These are phyloP conservation scores for Chlorophyllum brunneum DNA, from an alignment of 768 basidiomycete species.

Conservation along the genomic window DNA sequence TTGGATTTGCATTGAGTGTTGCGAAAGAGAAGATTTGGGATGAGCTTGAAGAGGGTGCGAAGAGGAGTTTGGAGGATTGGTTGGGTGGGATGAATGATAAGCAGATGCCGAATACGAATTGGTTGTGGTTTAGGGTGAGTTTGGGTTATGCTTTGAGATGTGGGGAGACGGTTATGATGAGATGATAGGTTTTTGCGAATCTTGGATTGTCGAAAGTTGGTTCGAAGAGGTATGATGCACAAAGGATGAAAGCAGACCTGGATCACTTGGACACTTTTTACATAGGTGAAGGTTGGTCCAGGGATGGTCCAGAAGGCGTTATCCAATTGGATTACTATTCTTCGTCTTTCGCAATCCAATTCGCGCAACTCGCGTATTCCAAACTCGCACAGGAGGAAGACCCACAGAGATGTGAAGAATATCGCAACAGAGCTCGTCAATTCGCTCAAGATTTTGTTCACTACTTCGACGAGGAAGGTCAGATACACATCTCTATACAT, in stretches of 20 bases:
- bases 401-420: constrained; percentile 60
- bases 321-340: constrained; percentile 80
- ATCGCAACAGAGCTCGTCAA: constrained; percentile 53
- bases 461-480: constrained; percentile 73
- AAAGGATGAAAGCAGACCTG: constrained; percentile 68
- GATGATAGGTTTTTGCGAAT: constrained; percentile 63
- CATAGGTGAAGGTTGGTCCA: constrained; percentile 70
- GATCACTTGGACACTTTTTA: constrained; percentile 80
- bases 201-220: constrained; percentile 63
- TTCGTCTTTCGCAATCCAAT: constrained; percentile 77
- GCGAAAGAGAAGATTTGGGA: constrained; percentile 65
- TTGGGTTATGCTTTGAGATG: background rate
- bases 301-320: constrained; percentile 74
- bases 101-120: constrained; percentile 81
- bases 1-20: constrained; percentile 68
- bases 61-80: constrained; percentile 60
- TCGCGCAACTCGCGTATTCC: constrained; percentile 67
- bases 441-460: constrained; percentile 71
- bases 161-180: background rate
- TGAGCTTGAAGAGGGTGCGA: constrained; percentile 47
- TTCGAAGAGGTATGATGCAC: constrained; percentile 50
- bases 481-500: constrained; percentile 6
- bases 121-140: constrained; percentile 76
- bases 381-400: constrained; percentile 61
- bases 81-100: constrained; percentile 77